Evolutionary conservation across 176 grass and related monocot genomes (phyloP).

Genomic region (Triticum aestivum): DNA sequence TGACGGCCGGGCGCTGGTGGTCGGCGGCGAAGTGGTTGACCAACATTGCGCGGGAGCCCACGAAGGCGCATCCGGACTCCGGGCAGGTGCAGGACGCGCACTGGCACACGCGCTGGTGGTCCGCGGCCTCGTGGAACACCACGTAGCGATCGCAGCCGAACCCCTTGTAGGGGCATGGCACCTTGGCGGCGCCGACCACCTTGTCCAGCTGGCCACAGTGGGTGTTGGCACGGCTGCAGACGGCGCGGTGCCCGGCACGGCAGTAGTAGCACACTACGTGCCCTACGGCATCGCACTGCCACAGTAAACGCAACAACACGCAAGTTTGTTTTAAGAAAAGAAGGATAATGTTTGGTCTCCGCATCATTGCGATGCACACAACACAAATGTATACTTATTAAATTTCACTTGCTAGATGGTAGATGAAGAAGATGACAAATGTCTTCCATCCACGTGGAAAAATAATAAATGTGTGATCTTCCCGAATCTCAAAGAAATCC

Average conservation of each 20-base stretch:
- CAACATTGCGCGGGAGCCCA: not conserved
- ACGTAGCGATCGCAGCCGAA: not conserved
- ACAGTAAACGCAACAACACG: not conserved
- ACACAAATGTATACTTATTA: too few relatives aligned
- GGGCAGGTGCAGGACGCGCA: conserved; percentile 12
- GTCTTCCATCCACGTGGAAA: too few relatives aligned
- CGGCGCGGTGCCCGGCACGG: not conserved
- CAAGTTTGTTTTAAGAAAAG: too few relatives aligned
- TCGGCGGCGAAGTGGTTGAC: not conserved
- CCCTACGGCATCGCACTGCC: not conserved
- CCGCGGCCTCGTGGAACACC: not conserved
- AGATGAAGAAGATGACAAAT: too few relatives aligned
- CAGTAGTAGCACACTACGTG: conserved; percentile 10
- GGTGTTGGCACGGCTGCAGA: not conserved
- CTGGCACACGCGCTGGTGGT: conserved; percentile 5
- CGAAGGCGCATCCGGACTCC: conserved; percentile 1
- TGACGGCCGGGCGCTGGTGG: not conserved
- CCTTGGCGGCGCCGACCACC: not conserved
- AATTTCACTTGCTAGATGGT: too few relatives aligned
- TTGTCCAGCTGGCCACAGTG: not conserved
- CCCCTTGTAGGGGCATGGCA: not conserved
- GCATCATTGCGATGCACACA: too few relatives aligned
- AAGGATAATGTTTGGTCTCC: too few relatives aligned
- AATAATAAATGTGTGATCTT: too few relatives aligned
- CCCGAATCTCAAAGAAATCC: too few relatives aligned